phyloP scores from a whole-genome alignment of 306 rosid species.

The apple (Malus domestica) region ASM211411v1 NC_041790.1:13066501-13067000 shows the following conservation, averaged over 20 bases:
- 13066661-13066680: not conserved
- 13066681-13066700: not conserved
- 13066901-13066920: conserved; percentile 40
- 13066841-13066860: not conserved
- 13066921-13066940: conserved; percentile 29
- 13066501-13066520: too few relatives aligned
- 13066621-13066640: not conserved
- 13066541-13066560: too few relatives aligned
- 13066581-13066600: too few relatives aligned
- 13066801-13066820: conserved; percentile 18
- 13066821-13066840: too few relatives aligned
- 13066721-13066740: not conserved
- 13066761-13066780: conserved; percentile 22
- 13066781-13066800: conserved; percentile 10
- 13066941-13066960: conserved; percentile 18
- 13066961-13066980: conserved; percentile 46
- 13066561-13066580: too few relatives aligned
- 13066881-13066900: not conserved
- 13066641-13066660: too few relatives aligned
- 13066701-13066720: not conserved
- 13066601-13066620: not conserved
- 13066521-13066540: too few relatives aligned
- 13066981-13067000: conserved; percentile 60
- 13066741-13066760: not conserved
- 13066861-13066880: not conserved